Evolutionary conservation across 2,329 filamentous ascomycete genomes (phyloP).

Genomic region (Aspergillus sp.): DNA sequence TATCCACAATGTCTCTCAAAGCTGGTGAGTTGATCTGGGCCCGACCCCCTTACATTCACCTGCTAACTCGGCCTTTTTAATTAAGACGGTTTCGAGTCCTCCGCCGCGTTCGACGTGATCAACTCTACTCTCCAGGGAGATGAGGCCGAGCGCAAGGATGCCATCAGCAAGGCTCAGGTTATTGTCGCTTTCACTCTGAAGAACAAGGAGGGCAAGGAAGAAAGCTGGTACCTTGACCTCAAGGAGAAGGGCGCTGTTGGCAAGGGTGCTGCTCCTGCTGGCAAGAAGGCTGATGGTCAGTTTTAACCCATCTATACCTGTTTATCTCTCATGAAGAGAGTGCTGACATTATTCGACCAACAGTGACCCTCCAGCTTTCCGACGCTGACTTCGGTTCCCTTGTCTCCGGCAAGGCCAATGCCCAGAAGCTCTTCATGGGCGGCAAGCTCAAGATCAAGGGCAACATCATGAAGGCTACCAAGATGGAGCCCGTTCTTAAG

Average conservation of each 20-base stretch:
- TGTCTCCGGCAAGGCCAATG: slow-evolving; percentile 83
- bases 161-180: slow-evolving; percentile 83
- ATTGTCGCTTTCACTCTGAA: slow-evolving; percentile 92
- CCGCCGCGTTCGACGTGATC: slow-evolving; percentile 88
- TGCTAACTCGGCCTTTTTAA: slow-evolving; percentile 7
- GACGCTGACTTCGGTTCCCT: slow-evolving; percentile 86
- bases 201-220: slow-evolving; percentile 75
- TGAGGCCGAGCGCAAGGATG: slow-evolving; percentile 76
- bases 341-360: slow-evolving; percentile 1
- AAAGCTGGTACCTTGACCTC: slow-evolving; percentile 93
- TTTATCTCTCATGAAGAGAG: neutral
- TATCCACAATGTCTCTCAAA: slow-evolving; percentile 66
- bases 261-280: slow-evolving; percentile 66
- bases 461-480: slow-evolving; percentile 96
- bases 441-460: slow-evolving; percentile 98
- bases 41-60: neutral
- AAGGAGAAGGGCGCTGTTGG: slow-evolving; percentile 84
- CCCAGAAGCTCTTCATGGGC: slow-evolving; percentile 95
- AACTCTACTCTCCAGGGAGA: slow-evolving; percentile 66
- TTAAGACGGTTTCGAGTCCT: slow-evolving; percentile 81
- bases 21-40: slow-evolving; percentile 56
- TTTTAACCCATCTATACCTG: slow-evolving; percentile 1
- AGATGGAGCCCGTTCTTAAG: slow-evolving; percentile 89
- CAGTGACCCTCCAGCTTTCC: slow-evolving; percentile 81
- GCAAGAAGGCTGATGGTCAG: slow-evolving; percentile 80